These are phyloP conservation scores for Ceratocystiopsis sp. DNA, from an alignment of 2,329 filamentous ascomycete genomes.

Conservation along the genomic window DNA sequence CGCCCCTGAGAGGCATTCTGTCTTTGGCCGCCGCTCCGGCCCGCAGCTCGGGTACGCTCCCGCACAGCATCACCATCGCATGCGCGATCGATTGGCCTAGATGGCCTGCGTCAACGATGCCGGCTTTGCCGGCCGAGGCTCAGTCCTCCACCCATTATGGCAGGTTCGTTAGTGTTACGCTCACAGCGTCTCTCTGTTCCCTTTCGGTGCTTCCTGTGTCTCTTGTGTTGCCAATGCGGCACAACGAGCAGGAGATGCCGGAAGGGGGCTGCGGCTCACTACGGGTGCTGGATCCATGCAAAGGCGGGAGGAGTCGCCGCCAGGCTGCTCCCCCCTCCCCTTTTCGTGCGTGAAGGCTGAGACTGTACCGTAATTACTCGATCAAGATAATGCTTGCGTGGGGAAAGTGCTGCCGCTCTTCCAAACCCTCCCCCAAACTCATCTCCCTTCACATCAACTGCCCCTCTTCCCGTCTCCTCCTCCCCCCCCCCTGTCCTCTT, in stretches of 20 bases:
- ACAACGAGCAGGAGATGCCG: background rate
- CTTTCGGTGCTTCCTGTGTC: no score
- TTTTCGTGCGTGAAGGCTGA: slow-evolving; percentile 44
- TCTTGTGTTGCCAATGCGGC: background rate
- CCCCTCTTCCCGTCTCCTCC: slow-evolving; percentile 10
- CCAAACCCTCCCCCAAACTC: slow-evolving; percentile 1
- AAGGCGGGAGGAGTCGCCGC: background rate
- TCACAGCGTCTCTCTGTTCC: slow-evolving; percentile 5
- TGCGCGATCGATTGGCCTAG: background rate
- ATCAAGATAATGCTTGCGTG: slow-evolving; percentile 99
- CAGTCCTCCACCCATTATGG: background rate
- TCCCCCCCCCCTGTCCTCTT: slow-evolving; percentile 8
- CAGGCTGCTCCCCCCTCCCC: background rate
- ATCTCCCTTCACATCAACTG: background rate
- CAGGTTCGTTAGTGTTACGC: slow-evolving; percentile 9
- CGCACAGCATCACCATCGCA: slow-evolving; percentile 24
- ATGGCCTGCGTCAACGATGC: no score
- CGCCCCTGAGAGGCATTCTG: no score
- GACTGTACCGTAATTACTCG: slow-evolving; percentile 92
- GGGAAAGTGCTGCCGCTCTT: slow-evolving; percentile 86
- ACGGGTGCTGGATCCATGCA: slow-evolving; percentile 57
- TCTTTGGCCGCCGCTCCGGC: no score
- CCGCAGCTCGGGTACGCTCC: slow-evolving; percentile 9
- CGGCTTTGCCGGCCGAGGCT: no score
- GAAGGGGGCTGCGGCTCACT: slow-evolving; percentile 49